These are phyloP conservation scores for Serendipita sp. DNA, from an alignment of 768 basidiomycete genomes.

Conservation along the genomic window DNA sequence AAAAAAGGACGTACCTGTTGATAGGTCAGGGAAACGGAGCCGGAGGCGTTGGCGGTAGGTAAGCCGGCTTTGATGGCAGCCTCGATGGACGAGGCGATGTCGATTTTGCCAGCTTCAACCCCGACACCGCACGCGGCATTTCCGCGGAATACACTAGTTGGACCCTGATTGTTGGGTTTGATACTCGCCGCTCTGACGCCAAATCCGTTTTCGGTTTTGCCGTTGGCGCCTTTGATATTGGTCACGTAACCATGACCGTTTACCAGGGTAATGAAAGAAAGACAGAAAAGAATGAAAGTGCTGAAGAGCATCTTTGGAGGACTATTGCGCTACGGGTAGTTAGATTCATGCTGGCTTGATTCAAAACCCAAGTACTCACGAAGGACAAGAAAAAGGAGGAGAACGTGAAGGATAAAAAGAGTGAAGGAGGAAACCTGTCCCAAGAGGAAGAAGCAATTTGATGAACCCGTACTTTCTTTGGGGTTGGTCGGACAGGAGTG, in stretches of 20 bases:
- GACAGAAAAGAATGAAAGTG: not conserved
- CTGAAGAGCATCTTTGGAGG: not conserved
- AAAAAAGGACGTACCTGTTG: not conserved
- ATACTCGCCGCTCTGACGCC: not conserved
- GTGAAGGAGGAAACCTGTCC: not conserved
- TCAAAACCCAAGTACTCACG: no score
- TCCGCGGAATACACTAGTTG: not conserved
- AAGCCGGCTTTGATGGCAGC: not conserved
- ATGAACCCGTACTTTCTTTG: no score
- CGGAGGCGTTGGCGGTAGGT: not conserved
- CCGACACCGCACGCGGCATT: not conserved
- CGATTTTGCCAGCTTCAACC: not conserved
- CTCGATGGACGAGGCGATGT: not conserved
- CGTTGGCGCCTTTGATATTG: not conserved
- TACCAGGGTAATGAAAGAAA: not conserved
- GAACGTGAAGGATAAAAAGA: not conserved
- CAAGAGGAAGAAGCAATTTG: not conserved
- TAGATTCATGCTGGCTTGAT: no score
- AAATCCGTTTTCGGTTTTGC: constrained; percentile 2
- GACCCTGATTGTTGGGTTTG: not conserved
- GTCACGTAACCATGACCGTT: not conserved
- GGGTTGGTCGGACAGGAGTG: no score
- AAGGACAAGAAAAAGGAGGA: not conserved
- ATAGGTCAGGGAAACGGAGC: not conserved
- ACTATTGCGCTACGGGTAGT: no score